Evolutionary conservation across 1,139 yeast genomes (phyloP).

Genomic region (Citeromyces hawaiiensis): DNA sequence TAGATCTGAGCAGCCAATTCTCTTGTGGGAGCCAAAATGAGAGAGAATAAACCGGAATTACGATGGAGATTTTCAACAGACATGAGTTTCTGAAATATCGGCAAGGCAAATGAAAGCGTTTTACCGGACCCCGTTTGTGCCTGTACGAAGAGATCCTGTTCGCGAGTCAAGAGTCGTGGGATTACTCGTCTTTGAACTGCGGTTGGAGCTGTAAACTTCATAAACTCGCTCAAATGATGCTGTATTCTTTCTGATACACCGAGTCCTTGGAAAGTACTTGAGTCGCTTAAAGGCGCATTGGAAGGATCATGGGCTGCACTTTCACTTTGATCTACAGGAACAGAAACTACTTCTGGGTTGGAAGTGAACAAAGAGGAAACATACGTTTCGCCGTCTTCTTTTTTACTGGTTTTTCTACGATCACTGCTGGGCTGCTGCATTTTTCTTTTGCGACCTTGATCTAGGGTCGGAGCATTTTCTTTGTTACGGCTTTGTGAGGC

Average conservation of each 20-base stretch:
- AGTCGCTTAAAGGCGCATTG: slow-evolving; percentile 71
- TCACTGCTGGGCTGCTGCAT: slow-evolving; percentile 8
- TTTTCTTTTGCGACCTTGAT: slow-evolving; percentile 6
- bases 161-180: slow-evolving; percentile 46
- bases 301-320: slow-evolving; percentile 37
- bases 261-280: slow-evolving; percentile 56
- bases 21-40: slow-evolving; percentile 84
- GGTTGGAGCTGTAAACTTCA: slow-evolving; percentile 65
- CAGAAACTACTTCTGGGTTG: slow-evolving; percentile 30
- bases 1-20: slow-evolving; percentile 91
- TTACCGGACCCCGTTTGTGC: slow-evolving; percentile 98
- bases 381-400: slow-evolving; percentile 42
- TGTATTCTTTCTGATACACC: slow-evolving; percentile 48
- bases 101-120: slow-evolving; percentile 94
- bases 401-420: slow-evolving; percentile 23
- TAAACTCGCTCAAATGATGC: slow-evolving; percentile 39
- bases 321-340: slow-evolving; percentile 16
- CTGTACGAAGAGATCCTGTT: slow-evolving; percentile 80
- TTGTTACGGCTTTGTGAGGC: not conserved
- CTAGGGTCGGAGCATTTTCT: slow-evolving; percentile 3
- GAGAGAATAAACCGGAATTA: slow-evolving; percentile 79
- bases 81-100: slow-evolving; percentile 90
- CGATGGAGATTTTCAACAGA: slow-evolving; percentile 72
- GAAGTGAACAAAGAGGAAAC: slow-evolving; percentile 85
- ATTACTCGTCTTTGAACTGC: slow-evolving; percentile 72